Conservation (phyloP, 1,139 yeast species). For the Yamadazyma kanchanaburiensis region DNA sequence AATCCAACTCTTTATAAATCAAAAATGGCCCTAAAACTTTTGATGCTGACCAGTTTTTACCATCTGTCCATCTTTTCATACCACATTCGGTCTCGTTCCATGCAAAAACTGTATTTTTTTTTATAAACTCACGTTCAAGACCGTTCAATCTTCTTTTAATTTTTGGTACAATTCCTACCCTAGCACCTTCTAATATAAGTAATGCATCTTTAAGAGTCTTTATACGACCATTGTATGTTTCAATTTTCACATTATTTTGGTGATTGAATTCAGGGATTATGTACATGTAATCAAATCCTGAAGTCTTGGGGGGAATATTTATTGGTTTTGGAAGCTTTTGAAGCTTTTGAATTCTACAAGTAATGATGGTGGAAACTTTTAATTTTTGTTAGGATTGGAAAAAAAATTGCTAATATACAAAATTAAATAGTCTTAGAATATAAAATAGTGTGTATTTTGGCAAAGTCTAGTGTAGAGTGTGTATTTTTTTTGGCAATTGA, state of each 20-base stretch:
- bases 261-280: conserved; percentile 15
- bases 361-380: no score
- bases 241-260: conserved; percentile 27
- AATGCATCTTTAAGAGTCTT: conserved; percentile 61
- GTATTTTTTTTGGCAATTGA: no score
- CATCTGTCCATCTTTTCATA: conserved; percentile 78
- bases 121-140: conserved; percentile 50
- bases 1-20: conserved; percentile 60
- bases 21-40: conserved; percentile 65
- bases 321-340: conserved; percentile 1
- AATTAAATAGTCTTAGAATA: no score
- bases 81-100: conserved; percentile 74
- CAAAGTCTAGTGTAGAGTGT: no score
- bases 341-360: conserved; percentile 1
- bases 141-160: conserved; percentile 59
- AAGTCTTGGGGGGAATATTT: no score
- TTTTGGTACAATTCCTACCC: conserved; percentile 54
- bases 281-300: conserved; percentile 14
- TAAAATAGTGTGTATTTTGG: no score
- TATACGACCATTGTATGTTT: conserved; percentile 60
- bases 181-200: conserved; percentile 60
- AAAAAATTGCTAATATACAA: no score
- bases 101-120: conserved; percentile 60
- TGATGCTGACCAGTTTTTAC: conserved; percentile 68
- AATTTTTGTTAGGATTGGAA: no score